Conservation (phyloP, 306 rosid species). For the Inga oerstediana region DNA sequence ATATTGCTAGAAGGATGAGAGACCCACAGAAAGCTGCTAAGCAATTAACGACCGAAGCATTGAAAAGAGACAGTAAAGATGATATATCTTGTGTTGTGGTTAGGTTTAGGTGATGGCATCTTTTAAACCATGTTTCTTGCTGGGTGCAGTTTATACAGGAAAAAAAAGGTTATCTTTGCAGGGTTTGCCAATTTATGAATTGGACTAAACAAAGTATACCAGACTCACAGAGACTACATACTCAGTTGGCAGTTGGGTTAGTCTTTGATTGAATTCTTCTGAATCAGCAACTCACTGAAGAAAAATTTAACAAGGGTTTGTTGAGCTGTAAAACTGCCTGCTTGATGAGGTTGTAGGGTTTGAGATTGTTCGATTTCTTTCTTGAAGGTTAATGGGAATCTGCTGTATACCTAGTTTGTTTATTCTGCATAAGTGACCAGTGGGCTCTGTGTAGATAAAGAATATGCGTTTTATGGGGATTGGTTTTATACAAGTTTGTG, state of each 20-base stretch:
- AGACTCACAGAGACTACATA: constrained; percentile 28
- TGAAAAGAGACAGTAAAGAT: constrained; percentile 75
- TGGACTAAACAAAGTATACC: constrained; percentile 37
- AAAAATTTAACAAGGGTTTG: constrained; percentile 27
- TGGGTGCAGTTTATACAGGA: constrained; percentile 47
- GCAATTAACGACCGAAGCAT: constrained; percentile 60
- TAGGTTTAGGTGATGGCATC: constrained; percentile 51
- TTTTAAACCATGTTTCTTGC: constrained; percentile 31
- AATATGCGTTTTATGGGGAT: constrained; percentile 39
- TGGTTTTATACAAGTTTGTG: constrained; percentile 30
- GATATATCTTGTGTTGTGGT: constrained; percentile 77
- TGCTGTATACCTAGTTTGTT: constrained; percentile 41
- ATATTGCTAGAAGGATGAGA: constrained; percentile 58
- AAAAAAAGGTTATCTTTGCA: constrained; percentile 36
- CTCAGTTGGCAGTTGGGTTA: constrained; percentile 43
- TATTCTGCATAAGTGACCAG: constrained; percentile 38
- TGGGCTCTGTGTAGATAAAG: constrained; percentile 42
- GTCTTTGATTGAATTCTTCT: constrained; percentile 31
- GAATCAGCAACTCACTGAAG: constrained; percentile 30
- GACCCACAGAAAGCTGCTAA: constrained; percentile 76
- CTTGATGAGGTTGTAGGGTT: constrained; percentile 38
- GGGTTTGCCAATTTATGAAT: constrained; percentile 35
- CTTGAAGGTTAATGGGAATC: constrained; percentile 45
- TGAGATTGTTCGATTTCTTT: constrained; percentile 69
- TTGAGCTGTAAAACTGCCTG: constrained; percentile 45